A percentile compares a stretch with the other conserved stretches of the same genome.
phyloP scores from a whole-genome alignment of 257 asterid species.

The Haberlea rhodopensis region DNA sequence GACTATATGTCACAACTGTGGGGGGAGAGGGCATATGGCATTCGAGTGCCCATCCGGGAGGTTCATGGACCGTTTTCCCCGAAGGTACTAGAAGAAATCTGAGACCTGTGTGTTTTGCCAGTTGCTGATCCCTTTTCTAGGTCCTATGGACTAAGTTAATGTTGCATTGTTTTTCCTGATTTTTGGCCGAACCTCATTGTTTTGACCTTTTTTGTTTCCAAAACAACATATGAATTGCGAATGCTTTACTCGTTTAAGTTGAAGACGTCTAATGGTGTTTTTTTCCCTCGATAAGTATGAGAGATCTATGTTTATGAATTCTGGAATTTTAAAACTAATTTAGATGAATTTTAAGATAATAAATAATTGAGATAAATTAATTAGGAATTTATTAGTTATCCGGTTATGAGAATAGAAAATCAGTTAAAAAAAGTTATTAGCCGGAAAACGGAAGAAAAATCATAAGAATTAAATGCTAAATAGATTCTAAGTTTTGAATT shows the following conservation, averaged over 20 bases:
- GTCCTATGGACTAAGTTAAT: constrained; percentile 25
- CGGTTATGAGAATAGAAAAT: too few species aligned
- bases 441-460: too few species aligned
- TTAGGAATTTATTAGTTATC: too few species aligned
- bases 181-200: background rate
- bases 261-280: background rate
- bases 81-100: constrained; percentile 50
- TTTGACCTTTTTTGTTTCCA: background rate
- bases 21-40: constrained; percentile 85
- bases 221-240: too few species aligned
- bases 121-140: background rate
- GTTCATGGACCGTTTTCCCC: constrained; percentile 59
- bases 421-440: too few species aligned
- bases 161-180: constrained; percentile 13
- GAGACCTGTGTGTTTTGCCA: background rate
- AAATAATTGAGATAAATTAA: too few species aligned
- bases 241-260: background rate
- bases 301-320: background rate
- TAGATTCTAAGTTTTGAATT: too few species aligned
- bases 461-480: too few species aligned
- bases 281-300: background rate
- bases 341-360: too few species aligned
- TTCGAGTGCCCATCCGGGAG: constrained; percentile 87
- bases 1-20: constrained; percentile 81
- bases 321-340: too few species aligned